These are phyloP conservation scores for Podaxis carcinomalis DNA, from an alignment of 768 basidiomycete species.

Conservation along the genomic window DNA sequence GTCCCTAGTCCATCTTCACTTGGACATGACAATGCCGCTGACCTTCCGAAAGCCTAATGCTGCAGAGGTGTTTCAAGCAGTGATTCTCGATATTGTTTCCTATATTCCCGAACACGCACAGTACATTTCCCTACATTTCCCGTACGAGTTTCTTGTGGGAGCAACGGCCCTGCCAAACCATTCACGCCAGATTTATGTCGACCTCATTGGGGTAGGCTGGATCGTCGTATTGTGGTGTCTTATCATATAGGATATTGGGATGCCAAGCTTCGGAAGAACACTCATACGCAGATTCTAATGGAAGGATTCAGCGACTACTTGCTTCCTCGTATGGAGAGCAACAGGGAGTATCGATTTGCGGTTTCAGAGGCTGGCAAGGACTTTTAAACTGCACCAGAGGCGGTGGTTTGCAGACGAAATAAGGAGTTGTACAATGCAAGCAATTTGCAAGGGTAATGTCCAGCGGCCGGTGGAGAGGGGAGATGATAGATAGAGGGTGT, in stretches of 20 bases:
- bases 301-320: background rate
- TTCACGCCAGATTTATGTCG: background rate
- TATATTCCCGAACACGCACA: background rate
- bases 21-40: background rate
- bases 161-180: background rate
- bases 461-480: no score
- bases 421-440: background rate
- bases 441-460: no score
- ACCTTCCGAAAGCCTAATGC: background rate
- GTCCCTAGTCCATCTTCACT: background rate
- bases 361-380: background rate
- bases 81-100: background rate
- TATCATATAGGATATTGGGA: background rate
- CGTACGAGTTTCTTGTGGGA: background rate
- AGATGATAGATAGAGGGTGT: no score
- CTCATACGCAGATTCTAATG: background rate
- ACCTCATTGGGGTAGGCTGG: constrained; percentile 1
- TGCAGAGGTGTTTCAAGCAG: background rate
- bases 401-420: background rate
- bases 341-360: background rate
- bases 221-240: background rate
- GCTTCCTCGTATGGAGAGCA: background rate
- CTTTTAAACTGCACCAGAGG: background rate
- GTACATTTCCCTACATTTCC: background rate
- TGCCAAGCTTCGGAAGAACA: background rate